Evolutionary conservation across 352 stramenopile genomes (phyloP), one percentile per base, ranked within the genome.

Genomic region (Phytophthora quininea): DNA sequence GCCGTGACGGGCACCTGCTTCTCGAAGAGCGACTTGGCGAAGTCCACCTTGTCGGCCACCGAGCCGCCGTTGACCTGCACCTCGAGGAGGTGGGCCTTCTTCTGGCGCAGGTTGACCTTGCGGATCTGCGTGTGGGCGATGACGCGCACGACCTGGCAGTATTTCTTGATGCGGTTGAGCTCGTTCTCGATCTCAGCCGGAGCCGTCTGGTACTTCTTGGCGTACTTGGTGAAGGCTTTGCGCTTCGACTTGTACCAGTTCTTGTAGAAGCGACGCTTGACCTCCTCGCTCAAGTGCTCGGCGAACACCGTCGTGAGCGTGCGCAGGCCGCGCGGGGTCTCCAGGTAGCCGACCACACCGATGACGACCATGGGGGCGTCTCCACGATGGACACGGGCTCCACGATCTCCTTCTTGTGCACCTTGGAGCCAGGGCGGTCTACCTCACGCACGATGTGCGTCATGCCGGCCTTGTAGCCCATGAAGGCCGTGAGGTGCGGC

Each of bases 151-250:
- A 99, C 96, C 71, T 98, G 91, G 89, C 96, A 99, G 95, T 99
- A 99, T 86, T 99, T 99, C 90, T 98, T 99, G 74, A 99, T 99
- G 64, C 97, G 95, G 73, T 98, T 98, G 54, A 99, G 88, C 88
- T 99, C 97, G 69, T 97, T 95, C 73, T 98, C 95, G 71, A 99
- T 98, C 68, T 98, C 89, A 8, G 79, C 80, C 46, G 82, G 84
- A 62, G 88, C 89, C 48, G 97, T 97, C 62, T 96, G 88, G 92
- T 99, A 99, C 88, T 99, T 99, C 89, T 99, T 99, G 65, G 97
- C 96, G 86, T 99, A 99, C 89, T 99, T 99, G 85, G 98, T 99
- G 92, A 99, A 99, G 59, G 98, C 98, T 97, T 99, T 99, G 64
- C 98, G 97, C 97, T 99, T 99, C 77, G 86, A 96, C 74, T 97